phyloP scores from a whole-genome alignment of 352 stramenopile genomes.

The Peronospora farinosa region DNA sequence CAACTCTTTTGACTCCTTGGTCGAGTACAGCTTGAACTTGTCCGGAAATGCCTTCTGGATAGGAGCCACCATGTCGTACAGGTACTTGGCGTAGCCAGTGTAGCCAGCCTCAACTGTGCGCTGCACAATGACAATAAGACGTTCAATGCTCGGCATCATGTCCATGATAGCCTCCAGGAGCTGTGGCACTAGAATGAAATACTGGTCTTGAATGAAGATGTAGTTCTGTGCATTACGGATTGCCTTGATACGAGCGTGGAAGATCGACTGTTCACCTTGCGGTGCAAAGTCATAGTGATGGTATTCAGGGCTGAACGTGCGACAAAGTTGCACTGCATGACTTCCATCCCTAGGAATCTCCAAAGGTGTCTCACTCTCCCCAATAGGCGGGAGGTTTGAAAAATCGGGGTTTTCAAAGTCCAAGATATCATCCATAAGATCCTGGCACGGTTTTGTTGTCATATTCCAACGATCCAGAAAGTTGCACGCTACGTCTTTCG shows the following conservation, averaged over 20 bases:
- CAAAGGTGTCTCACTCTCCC: conserved; percentile 10
- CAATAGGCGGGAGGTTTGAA: conserved; percentile 14
- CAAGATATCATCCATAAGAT: conserved; percentile 41
- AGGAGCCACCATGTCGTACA: conserved; percentile 54
- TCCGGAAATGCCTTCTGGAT: conserved; percentile 44
- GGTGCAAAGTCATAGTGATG: conserved; percentile 41
- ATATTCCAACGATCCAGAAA: conserved; percentile 67
- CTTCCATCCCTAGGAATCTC: conserved; percentile 12
- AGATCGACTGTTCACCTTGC: conserved; percentile 46
- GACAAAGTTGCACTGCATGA: conserved; percentile 40
- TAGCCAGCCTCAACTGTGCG: conserved; percentile 27
- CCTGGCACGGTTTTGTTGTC: conserved; percentile 24
- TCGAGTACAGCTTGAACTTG: conserved; percentile 57
- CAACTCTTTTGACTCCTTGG: conserved; percentile 38
- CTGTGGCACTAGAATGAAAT: conserved; percentile 63
- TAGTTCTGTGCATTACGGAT: conserved; percentile 52
- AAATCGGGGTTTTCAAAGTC: conserved; percentile 45
- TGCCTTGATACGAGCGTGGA: conserved; percentile 47
- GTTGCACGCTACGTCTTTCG: conserved; percentile 52
- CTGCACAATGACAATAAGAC: conserved; percentile 52
- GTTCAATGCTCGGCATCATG: conserved; percentile 38
- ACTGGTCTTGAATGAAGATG: conserved; percentile 68
- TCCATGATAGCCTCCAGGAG: conserved; percentile 40
- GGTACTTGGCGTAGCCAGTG: conserved; percentile 58
- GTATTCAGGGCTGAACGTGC: conserved; percentile 48